Evolutionary conservation across 1,284 basidiomycete genomes (phyloP).

Genomic region (Pterula multifida): DNA sequence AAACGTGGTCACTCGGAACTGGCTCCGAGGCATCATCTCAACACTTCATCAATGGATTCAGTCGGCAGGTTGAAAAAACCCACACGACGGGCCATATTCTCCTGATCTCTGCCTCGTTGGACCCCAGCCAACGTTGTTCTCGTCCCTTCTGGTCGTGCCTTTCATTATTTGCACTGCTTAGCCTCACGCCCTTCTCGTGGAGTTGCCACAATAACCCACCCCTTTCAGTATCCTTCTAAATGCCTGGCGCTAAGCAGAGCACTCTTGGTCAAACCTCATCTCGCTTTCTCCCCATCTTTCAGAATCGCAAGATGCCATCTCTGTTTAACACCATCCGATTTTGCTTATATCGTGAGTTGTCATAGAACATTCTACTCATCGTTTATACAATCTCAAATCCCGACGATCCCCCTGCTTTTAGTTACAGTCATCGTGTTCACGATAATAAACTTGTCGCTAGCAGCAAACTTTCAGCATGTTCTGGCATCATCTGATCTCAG

Average conservation of each 20-base stretch:
- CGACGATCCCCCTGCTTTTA: constrained; percentile 19
- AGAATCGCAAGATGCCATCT: constrained; percentile 26
- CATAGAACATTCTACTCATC: constrained; percentile 5
- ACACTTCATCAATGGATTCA: neutral
- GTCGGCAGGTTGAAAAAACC: neutral
- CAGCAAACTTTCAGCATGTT: constrained; percentile 59
- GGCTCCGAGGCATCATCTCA: neutral
- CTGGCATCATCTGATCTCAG: constrained; percentile 67
- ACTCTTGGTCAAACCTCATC: neutral
- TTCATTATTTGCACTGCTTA: neutral
- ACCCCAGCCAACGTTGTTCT: neutral
- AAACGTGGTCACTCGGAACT: too few species aligned
- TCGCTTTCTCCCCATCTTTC: constrained; percentile 1
- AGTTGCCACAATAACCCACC: neutral
- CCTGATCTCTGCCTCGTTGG: neutral
- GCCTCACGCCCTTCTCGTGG: neutral
- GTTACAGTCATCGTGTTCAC: constrained; percentile 59
- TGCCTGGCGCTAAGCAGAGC: neutral
- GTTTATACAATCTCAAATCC: neutral
- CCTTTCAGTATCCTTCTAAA: neutral
- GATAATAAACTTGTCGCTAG: constrained; percentile 62
- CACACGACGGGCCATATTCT: neutral
- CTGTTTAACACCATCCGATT: constrained; percentile 54
- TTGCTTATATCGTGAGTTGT: constrained; percentile 43
- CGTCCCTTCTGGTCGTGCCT: neutral